A percentile compares a stretch with the other conserved stretches of the same genome.
These are phyloP conservation scores for Kuraishia cidri DNA, from an alignment of 805 yeast genomes.

Conservation along the genomic window DNA sequence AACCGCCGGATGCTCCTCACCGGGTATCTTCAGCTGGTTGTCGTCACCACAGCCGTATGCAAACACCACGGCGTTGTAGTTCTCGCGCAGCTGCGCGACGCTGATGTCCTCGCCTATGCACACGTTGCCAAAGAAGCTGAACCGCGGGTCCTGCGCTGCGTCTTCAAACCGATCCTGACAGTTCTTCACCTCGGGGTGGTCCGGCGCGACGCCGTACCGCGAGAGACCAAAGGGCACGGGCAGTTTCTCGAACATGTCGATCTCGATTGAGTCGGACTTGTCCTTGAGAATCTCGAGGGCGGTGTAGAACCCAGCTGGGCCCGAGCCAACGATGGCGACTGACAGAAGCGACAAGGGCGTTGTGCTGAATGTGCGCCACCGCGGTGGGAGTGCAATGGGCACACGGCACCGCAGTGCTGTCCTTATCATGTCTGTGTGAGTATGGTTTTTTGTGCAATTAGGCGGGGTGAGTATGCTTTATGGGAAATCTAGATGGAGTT, in stretches of 20 bases:
- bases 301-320: constrained; percentile 95
- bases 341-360: too few relatives aligned
- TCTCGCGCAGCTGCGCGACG: constrained; percentile 35
- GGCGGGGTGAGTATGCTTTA: too few relatives aligned
- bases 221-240: constrained; percentile 92
- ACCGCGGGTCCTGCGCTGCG: constrained; percentile 23
- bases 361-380: too few relatives aligned
- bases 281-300: constrained; percentile 56
- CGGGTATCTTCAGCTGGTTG: constrained; percentile 43
- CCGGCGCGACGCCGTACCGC: constrained; percentile 98
- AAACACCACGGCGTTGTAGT: constrained; percentile 67
- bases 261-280: constrained; percentile 15
- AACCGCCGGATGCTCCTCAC: constrained; percentile 56
- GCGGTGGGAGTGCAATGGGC: constrained; percentile 1
- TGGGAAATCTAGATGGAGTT: too few relatives aligned
- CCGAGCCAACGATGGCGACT: constrained; percentile 85
- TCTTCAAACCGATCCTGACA: constrained; percentile 71
- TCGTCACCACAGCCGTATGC: constrained; percentile 77
- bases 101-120: constrained; percentile 55
- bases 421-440: not conserved
- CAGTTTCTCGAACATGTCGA: constrained; percentile 74
- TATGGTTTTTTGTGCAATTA: not conserved
- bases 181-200: constrained; percentile 92
- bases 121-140: constrained; percentile 65
- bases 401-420: not conserved